Conservation (phyloP, 441 rosid genomes). For the Codiaeum variegatum region DNA sequence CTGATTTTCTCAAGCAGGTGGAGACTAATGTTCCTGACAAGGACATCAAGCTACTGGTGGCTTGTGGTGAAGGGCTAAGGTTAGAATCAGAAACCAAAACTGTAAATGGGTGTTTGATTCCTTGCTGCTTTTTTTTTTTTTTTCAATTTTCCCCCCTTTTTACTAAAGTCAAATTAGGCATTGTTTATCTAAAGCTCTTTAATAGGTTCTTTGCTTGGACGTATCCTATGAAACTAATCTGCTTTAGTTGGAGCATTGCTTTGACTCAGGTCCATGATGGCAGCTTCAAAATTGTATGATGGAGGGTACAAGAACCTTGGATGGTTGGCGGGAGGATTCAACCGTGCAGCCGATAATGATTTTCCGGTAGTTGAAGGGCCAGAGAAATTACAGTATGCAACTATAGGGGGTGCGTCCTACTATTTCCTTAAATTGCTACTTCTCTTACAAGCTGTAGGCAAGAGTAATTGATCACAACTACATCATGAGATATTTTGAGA, state of each 20-base stretch:
- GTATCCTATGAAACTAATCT: background rate
- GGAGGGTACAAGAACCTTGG: conserved; percentile 67
- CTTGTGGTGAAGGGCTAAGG: conserved; percentile 95
- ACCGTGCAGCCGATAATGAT: conserved; percentile 50
- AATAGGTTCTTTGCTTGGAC: background rate
- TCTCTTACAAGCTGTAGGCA: conserved; percentile 45
- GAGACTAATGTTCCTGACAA: conserved; percentile 54
- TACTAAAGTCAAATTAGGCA: too few species aligned
- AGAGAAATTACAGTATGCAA: conserved; percentile 73
- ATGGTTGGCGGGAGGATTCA: conserved; percentile 85
- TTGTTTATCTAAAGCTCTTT: background rate
- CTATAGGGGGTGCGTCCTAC: conserved; percentile 78
- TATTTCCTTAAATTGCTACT: conserved; percentile 60
- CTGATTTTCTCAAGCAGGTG: conserved; percentile 50
- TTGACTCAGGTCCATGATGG: conserved; percentile 57
- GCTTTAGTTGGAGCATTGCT: background rate
- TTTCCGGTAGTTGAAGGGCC: conserved; percentile 64
- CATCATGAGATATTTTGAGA: background rate
- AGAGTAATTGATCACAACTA: conserved; percentile 17
- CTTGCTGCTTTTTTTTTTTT: background rate
- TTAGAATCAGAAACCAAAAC: conserved; percentile 15
- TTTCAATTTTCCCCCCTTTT: background rate
- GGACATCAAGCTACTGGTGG: conserved; percentile 61
- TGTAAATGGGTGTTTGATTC: background rate
- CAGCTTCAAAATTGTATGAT: conserved; percentile 50